These are phyloP conservation scores for Acidiella bohemica DNA, from an alignment of 495 filamentous ascomycete genomes.

Conservation along the genomic window DNA sequence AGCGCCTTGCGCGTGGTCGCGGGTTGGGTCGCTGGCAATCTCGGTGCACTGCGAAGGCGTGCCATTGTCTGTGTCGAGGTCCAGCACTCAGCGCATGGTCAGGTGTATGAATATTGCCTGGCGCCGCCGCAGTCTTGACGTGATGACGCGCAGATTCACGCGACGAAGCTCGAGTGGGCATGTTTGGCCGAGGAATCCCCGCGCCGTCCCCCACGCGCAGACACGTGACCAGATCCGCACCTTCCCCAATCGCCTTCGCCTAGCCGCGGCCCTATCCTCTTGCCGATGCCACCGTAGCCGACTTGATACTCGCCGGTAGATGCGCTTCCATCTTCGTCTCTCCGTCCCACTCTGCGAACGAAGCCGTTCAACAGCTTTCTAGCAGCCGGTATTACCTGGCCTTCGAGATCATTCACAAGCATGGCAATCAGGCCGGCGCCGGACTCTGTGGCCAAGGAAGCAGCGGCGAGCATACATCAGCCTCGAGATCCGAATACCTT, in stretches of 20 bases:
- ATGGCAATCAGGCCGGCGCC: slow-evolving; percentile 17
- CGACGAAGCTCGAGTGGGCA: no score
- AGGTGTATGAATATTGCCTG: not conserved
- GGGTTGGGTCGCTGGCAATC: not conserved
- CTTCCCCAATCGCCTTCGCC: no score
- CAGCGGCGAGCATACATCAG: slow-evolving; percentile 16
- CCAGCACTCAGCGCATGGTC: not conserved
- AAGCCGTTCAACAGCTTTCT: not conserved
- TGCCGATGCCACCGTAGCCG: no score
- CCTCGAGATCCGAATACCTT: slow-evolving; percentile 69
- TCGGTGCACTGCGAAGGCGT: slow-evolving; percentile 11
- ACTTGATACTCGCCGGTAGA: no score
- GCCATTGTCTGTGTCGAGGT: slow-evolving; percentile 6
- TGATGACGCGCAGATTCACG: not conserved
- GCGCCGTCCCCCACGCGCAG: no score
- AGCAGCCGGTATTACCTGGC: no score
- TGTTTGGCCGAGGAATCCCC: no score
- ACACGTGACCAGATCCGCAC: no score
- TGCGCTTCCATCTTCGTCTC: no score
- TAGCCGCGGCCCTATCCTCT: no score
- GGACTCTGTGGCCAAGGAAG: slow-evolving; percentile 9
- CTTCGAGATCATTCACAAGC: not conserved
- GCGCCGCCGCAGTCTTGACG: not conserved
- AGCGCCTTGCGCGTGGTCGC: slow-evolving; percentile 5
- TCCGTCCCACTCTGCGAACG: no score